phyloP scores from a whole-genome alignment of 2,329 filamentous ascomycete species.

The Colletotrichum plurivorum region DNA sequence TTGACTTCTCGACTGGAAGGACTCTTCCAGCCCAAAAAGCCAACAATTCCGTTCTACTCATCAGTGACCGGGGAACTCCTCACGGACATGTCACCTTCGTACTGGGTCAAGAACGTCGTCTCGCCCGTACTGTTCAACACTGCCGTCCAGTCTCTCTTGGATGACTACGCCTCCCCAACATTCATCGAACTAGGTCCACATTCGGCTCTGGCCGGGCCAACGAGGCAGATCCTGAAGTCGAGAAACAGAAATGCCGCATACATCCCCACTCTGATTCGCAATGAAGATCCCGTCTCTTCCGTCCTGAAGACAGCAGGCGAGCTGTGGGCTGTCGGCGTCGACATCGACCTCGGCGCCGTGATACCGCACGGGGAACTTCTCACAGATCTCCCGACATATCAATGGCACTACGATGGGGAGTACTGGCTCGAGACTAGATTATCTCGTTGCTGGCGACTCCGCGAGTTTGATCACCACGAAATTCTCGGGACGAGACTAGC shows the following conservation, averaged over 20 bases:
- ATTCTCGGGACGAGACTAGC: conserved; percentile 29
- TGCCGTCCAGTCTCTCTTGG: conserved; percentile 42
- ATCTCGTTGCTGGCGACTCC: conserved; percentile 24
- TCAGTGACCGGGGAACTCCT: conserved; percentile 27
- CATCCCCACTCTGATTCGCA: conserved; percentile 19
- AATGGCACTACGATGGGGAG: conserved; percentile 29
- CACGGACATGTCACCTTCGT: conserved; percentile 48
- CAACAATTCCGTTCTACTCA: conserved; percentile 32
- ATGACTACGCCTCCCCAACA: conserved; percentile 43
- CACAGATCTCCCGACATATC: conserved; percentile 27
- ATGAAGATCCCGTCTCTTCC: conserved; percentile 11
- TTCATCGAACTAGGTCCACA: conserved; percentile 66
- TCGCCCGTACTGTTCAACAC: conserved; percentile 59
- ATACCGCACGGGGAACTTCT: conserved; percentile 18
- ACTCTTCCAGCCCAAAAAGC: neutral
- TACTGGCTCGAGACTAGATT: conserved; percentile 29
- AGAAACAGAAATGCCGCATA: conserved; percentile 4
- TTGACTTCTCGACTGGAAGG: conserved; percentile 28
- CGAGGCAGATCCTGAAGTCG: conserved; percentile 65
- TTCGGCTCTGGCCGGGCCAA: conserved; percentile 62
- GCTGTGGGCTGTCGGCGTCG: conserved; percentile 21
- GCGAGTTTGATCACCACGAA: conserved; percentile 28
- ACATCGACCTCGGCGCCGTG: conserved; percentile 25
- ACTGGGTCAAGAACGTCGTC: conserved; percentile 62
- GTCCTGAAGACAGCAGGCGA: conserved; percentile 36